Conservation (phyloP, 352 stramenopile species). For the Phytopythium helicoides region DNA sequence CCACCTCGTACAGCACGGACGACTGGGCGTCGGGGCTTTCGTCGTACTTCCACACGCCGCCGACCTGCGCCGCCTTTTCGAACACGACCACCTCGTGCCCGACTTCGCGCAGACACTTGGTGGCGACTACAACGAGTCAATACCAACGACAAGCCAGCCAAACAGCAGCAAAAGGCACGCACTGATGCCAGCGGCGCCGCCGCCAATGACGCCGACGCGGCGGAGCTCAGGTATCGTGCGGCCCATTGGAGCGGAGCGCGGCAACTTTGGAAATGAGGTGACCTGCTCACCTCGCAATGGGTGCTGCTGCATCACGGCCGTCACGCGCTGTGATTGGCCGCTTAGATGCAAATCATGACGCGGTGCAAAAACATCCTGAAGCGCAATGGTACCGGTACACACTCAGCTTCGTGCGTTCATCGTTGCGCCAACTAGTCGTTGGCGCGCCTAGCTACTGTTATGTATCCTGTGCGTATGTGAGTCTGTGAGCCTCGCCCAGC, state of each 20-base stretch:
- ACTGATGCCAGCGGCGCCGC: conserved; percentile 75
- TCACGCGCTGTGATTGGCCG: background rate
- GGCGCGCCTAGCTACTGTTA: too few species aligned
- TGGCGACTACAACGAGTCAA: conserved; percentile 43
- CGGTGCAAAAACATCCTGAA: conserved; percentile 6
- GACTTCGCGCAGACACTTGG: conserved; percentile 61
- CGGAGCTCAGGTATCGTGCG: background rate
- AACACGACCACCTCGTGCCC: conserved; percentile 72
- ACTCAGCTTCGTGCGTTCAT: too few species aligned
- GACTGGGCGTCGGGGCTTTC: conserved; percentile 37
- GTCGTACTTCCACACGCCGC: conserved; percentile 81
- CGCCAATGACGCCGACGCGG: conserved; percentile 69
- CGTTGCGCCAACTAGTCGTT: too few species aligned
- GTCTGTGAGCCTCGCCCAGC: background rate
- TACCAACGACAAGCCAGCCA: background rate
- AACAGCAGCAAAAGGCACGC: conserved; percentile 11
- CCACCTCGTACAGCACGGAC: conserved; percentile 67
- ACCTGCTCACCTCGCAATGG: background rate
- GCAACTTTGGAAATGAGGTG: conserved; percentile 4
- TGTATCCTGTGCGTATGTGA: background rate
- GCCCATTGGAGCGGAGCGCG: background rate
- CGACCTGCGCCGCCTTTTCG: conserved; percentile 57
- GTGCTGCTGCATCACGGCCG: background rate
- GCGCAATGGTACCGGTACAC: background rate
- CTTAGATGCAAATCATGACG: conserved; percentile 10